Conservation (phyloP, 192 early-diverging fungal species). For the Thoreauomyces humboldtii region DNA sequence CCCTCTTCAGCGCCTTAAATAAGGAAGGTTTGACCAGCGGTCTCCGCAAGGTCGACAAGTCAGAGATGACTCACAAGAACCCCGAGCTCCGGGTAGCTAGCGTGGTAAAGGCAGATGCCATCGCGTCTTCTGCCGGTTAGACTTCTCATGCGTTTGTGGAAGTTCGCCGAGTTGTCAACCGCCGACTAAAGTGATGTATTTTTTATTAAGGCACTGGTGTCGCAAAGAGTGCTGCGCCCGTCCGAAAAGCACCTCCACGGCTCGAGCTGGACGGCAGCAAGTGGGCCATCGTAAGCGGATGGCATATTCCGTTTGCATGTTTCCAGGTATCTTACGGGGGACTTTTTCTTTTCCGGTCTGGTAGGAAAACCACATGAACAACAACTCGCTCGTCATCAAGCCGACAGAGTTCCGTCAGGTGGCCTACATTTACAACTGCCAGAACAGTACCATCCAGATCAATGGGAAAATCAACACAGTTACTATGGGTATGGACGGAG, state of each 20-base stretch:
- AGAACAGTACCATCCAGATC: slow-evolving; percentile 84
- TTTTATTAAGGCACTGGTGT: neutral
- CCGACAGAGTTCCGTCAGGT: slow-evolving; percentile 79
- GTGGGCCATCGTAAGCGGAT: slow-evolving; percentile 71
- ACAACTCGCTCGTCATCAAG: slow-evolving; percentile 75
- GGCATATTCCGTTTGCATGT: slow-evolving; percentile 2
- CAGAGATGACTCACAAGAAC: slow-evolving; percentile 99
- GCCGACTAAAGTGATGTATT: no score
- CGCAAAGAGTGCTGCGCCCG: slow-evolving; percentile 14
- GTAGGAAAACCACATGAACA: slow-evolving; percentile 78
- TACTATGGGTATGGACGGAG: slow-evolving; percentile 62
- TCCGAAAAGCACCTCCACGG: slow-evolving; percentile 73
- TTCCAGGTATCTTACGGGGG: neutral
- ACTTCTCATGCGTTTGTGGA: no score
- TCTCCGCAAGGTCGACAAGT: slow-evolving; percentile 91
- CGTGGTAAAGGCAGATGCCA: slow-evolving; percentile 46
- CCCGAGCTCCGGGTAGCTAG: slow-evolving; percentile 73
- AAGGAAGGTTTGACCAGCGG: slow-evolving; percentile 58
- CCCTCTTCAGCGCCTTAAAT: slow-evolving; percentile 86
- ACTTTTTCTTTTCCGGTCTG: slow-evolving; percentile 2
- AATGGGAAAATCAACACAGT: slow-evolving; percentile 92
- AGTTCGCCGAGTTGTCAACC: no score
- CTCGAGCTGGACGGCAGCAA: slow-evolving; percentile 83
- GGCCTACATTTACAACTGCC: slow-evolving; percentile 94
- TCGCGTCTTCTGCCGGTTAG: slow-evolving; percentile 26